These are phyloP conservation scores for Tetrapisispora namnaoensis DNA, from an alignment of 805 yeast genomes.

Conservation along the genomic window DNA sequence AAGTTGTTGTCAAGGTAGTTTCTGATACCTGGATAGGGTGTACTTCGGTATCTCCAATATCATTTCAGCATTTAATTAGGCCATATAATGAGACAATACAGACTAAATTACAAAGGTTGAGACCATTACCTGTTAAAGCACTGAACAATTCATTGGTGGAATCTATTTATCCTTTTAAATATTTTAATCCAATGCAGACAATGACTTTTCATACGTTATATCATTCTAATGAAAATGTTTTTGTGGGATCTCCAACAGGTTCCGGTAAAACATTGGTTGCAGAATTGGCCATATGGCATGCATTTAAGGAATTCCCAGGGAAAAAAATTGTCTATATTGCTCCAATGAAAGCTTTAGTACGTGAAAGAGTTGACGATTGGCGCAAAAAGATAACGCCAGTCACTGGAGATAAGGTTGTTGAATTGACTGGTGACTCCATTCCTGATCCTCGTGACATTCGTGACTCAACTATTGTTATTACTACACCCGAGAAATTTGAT, in stretches of 20 bases:
- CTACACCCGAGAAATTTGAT: constrained; percentile 96
- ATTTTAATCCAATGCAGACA: constrained; percentile 97
- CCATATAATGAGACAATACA: constrained; percentile 83
- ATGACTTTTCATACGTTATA: constrained; percentile 89
- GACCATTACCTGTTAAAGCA: constrained; percentile 81
- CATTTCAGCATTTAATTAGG: constrained; percentile 81
- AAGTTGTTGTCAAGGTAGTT: constrained; percentile 64
- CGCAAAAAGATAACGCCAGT: constrained; percentile 75
- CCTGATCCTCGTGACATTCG: constrained; percentile 70
- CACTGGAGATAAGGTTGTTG: constrained; percentile 80
- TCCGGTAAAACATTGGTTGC: constrained; percentile 98
- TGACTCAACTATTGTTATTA: constrained; percentile 78
- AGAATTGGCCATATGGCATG: constrained; percentile 95
- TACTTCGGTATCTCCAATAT: constrained; percentile 63
- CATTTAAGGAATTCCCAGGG: constrained; percentile 71
- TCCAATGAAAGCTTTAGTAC: constrained; percentile 88
- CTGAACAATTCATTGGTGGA: constrained; percentile 61
- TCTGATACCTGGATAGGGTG: constrained; percentile 89
- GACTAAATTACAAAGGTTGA: constrained; percentile 67
- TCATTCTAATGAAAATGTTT: constrained; percentile 65
- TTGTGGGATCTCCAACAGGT: constrained; percentile 97
- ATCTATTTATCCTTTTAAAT: constrained; percentile 64
- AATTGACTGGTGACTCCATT: constrained; percentile 92
- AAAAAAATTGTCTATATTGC: constrained; percentile 88
- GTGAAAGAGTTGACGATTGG: constrained; percentile 92